These are phyloP conservation scores for Sporormia fimetaria DNA, from an alignment of 495 filamentous ascomycete genomes.

Conservation along the genomic window DNA sequence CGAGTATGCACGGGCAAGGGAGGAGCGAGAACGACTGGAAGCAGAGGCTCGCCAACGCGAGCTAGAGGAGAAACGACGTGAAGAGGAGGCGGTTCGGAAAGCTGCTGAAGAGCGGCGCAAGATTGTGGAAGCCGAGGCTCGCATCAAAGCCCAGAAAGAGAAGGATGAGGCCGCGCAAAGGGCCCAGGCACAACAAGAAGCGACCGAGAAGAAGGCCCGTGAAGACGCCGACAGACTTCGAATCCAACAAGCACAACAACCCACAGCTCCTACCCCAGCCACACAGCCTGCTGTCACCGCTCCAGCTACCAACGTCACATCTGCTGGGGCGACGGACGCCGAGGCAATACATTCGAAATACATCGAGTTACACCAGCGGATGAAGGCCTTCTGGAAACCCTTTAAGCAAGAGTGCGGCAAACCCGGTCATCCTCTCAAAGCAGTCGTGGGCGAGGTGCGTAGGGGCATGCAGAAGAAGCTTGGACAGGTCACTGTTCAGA, in stretches of 20 bases:
- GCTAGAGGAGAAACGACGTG: slow-evolving; percentile 3
- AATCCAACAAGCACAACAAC: slow-evolving; percentile 12
- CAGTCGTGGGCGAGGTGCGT: slow-evolving; percentile 60
- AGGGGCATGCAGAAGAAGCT: slow-evolving; percentile 58
- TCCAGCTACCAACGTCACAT: not conserved
- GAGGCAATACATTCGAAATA: slow-evolving; percentile 48
- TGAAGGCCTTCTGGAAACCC: slow-evolving; percentile 58
- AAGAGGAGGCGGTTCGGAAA: slow-evolving; percentile 8
- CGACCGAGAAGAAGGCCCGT: slow-evolving; percentile 1
- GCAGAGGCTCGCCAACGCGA: too few species aligned
- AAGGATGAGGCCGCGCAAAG: slow-evolving; percentile 17
- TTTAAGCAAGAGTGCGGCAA: slow-evolving; percentile 39
- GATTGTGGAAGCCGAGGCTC: slow-evolving; percentile 18
- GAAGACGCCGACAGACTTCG: slow-evolving; percentile 21
- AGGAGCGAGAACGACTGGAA: slow-evolving; percentile 12
- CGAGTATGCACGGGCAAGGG: too few species aligned
- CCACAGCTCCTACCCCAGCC: not conserved
- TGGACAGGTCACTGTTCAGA: slow-evolving; percentile 57
- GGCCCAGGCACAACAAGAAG: slow-evolving; percentile 2
- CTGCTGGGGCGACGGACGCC: slow-evolving; percentile 28
- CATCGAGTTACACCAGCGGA: slow-evolving; percentile 53
- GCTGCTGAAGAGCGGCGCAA: slow-evolving; percentile 9
- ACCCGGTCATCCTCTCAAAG: slow-evolving; percentile 47
- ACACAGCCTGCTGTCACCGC: not conserved
- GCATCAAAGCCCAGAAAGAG: slow-evolving; percentile 16